These are phyloP conservation scores for Hanseniaspora lachancei DNA, from an alignment of 805 yeast genomes.

Conservation along the genomic window DNA sequence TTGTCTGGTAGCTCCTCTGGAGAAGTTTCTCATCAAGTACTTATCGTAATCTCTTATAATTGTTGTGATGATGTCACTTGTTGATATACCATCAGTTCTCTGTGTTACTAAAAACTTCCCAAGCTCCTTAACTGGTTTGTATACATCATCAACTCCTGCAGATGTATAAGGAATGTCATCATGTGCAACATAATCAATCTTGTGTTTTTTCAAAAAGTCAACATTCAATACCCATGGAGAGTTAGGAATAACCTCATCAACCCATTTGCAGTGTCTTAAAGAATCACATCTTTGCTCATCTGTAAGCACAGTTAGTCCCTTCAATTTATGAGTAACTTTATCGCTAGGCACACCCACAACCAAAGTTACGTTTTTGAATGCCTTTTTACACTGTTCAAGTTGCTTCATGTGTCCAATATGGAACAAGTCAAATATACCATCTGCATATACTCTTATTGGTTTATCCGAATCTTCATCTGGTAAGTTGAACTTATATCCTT, in stretches of 20 bases:
- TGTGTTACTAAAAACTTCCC: constrained; percentile 92
- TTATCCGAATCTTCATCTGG: constrained; percentile 64
- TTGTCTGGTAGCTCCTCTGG: constrained; percentile 92
- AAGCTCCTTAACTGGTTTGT: constrained; percentile 75
- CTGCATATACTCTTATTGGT: constrained; percentile 90
- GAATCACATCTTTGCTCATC: constrained; percentile 85
- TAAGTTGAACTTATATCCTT: constrained; percentile 59
- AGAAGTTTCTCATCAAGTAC: constrained; percentile 91
- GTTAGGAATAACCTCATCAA: constrained; percentile 84
- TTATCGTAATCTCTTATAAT: constrained; percentile 93
- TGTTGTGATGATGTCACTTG: constrained; percentile 89
- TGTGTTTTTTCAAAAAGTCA: constrained; percentile 62
- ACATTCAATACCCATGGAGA: constrained; percentile 94
- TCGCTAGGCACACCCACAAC: constrained; percentile 91
- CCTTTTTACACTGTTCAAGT: constrained; percentile 88
- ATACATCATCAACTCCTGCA: constrained; percentile 80
- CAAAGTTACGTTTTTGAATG: constrained; percentile 69
- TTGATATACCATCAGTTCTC: constrained; percentile 91
- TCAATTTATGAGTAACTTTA: constrained; percentile 75
- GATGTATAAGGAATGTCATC: constrained; percentile 93
- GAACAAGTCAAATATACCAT: constrained; percentile 93
- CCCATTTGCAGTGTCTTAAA: constrained; percentile 91
- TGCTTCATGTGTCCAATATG: constrained; percentile 98
- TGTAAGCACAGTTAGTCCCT: constrained; percentile 82
- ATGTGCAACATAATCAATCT: constrained; percentile 92